Percentiles rank a stretch among this genome's conserved stretches.
These are phyloP conservation scores for Capsicum chinense DNA, from an alignment of 257 asterid genomes.

Conservation along the genomic window DNA sequence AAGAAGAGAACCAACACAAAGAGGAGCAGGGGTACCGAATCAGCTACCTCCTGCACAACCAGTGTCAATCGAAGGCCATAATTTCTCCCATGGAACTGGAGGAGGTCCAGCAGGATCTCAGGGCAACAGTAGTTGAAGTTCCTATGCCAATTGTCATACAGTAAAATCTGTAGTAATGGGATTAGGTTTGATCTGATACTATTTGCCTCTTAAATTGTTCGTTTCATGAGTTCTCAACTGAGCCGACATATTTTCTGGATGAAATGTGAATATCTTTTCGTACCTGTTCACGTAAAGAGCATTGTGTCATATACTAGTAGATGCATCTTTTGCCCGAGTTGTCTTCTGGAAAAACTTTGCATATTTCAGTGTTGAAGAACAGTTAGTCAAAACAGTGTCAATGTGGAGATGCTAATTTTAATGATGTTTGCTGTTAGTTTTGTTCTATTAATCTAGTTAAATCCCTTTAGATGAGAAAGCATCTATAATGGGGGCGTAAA, in stretches of 20 bases:
- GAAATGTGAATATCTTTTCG: slow-evolving; percentile 9
- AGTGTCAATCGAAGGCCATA: slow-evolving; percentile 31
- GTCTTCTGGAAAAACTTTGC: neutral
- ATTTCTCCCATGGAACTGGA: slow-evolving; percentile 26
- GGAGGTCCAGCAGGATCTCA: slow-evolving; percentile 37
- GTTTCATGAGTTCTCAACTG: neutral
- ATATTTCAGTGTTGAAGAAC: neutral
- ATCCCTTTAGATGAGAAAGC: slow-evolving; percentile 11
- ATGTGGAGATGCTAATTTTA: neutral
- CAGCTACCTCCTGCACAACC: slow-evolving; percentile 41
- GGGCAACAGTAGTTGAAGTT: slow-evolving; percentile 24
- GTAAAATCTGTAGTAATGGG: neutral
- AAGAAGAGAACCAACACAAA: slow-evolving; percentile 50
- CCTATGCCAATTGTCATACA: neutral
- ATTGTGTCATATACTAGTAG: slow-evolving; percentile 3
- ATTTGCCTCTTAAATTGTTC: slow-evolving; percentile 6
- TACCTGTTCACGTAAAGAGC: neutral
- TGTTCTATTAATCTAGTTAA: neutral
- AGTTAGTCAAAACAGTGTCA: neutral
- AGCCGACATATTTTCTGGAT: neutral
- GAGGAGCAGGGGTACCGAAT: slow-evolving; percentile 35
- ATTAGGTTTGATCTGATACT: neutral
- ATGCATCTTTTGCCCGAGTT: neutral
- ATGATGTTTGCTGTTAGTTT: neutral
- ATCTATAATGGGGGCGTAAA: neutral